A percentile compares a stretch with the other conserved stretches of the same genome.
These are phyloP conservation scores for Bassia scoparia DNA, from an alignment of 148 eudicot species.

Conservation along the genomic window DNA sequence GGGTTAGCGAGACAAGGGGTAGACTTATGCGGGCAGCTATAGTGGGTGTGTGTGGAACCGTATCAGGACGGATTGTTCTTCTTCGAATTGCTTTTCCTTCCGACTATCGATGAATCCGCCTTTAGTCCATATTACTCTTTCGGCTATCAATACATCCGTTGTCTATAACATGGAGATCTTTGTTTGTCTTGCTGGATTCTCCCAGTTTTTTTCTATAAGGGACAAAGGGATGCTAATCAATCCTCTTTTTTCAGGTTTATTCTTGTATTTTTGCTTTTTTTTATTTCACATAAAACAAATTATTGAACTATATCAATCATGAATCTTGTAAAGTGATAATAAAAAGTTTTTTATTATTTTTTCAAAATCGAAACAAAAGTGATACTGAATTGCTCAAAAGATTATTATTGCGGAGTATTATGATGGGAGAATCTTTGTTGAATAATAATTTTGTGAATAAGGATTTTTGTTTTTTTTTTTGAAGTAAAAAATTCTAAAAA, in stretches of 20 bases:
- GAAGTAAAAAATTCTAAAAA: no score
- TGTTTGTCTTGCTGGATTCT: slow-evolving; percentile 68
- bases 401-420: no score
- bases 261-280: no score
- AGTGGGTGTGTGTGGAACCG: slow-evolving; percentile 70
- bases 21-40: slow-evolving; percentile 71
- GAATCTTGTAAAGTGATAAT: no score
- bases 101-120: slow-evolving; percentile 62
- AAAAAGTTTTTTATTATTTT: no score
- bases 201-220: slow-evolving; percentile 65
- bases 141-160: slow-evolving; percentile 70
- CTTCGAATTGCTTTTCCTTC: slow-evolving; percentile 63
- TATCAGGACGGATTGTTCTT: slow-evolving; percentile 77
- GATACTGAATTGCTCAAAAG: no score
- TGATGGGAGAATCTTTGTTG: no score
- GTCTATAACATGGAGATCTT: slow-evolving; percentile 45
- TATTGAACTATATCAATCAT: no score
- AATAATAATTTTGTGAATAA: no score
- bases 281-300: no score
- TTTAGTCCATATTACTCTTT: slow-evolving; percentile 35
- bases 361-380: no score
- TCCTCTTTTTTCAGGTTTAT: slow-evolving; percentile 57
- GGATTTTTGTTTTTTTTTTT: no score
- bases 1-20: slow-evolving; percentile 57
- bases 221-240: slow-evolving; percentile 42